Evolutionary conservation across 345 rosid genomes (phyloP).

Genomic region (Salix suchowensis): DNA sequence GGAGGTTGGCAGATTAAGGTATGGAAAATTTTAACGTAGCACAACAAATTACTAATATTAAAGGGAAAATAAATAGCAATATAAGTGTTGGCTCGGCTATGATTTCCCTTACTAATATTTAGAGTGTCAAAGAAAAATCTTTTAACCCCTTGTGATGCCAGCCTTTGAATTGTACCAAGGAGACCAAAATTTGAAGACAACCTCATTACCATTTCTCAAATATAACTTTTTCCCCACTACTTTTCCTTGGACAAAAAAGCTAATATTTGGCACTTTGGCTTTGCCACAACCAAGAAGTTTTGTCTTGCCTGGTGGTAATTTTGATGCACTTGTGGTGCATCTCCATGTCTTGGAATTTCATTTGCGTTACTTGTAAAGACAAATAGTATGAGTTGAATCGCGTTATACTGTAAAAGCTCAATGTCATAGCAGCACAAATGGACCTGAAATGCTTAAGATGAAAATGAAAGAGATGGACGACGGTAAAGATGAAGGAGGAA

Average conservation of each 20-base stretch:
- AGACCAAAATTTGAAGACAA: conserved; percentile 2
- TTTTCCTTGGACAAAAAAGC: background rate
- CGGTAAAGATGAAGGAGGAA: background rate
- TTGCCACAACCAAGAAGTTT: background rate
- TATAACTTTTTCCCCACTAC: background rate
- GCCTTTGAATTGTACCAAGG: background rate
- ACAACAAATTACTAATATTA: background rate
- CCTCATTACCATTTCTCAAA: background rate
- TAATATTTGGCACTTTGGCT: background rate
- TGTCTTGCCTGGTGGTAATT: background rate
- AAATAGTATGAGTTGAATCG: background rate
- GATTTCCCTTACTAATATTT: background rate
- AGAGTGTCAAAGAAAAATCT: background rate
- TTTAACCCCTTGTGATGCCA: background rate
- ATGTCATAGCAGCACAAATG: background rate
- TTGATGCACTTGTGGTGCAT: background rate
- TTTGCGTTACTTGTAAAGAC: background rate
- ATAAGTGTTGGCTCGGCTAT: background rate
- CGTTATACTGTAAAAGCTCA: background rate
- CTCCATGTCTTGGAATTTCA: background rate
- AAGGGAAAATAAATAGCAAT: background rate
- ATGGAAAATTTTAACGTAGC: conserved; percentile 11
- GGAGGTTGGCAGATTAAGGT: conserved; percentile 94
- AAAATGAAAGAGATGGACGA: background rate
- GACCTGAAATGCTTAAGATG: background rate